A percentile compares a stretch with the other conserved stretches of the same genome.
These are phyloP conservation scores for Plenodomus biglobosus DNA, from an alignment of 2,329 filamentous ascomycete species.

Conservation along the genomic window DNA sequence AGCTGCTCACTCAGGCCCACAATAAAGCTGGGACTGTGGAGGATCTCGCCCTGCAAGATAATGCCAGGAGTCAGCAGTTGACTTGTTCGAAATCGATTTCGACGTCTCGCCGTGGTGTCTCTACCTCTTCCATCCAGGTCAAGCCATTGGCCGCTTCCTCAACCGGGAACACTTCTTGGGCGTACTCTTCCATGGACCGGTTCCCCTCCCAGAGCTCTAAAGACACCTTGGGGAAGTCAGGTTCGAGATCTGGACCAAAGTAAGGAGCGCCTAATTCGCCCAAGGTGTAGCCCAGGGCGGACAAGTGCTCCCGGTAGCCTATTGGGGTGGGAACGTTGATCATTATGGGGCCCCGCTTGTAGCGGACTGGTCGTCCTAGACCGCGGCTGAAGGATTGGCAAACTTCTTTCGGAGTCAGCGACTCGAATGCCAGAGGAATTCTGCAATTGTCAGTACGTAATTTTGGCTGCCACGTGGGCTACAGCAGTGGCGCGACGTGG, in stretches of 20 bases:
- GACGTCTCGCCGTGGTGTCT: slow-evolving; percentile 40
- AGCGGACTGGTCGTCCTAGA: slow-evolving; percentile 74
- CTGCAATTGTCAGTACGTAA: slow-evolving; percentile 49
- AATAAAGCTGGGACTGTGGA: slow-evolving; percentile 29
- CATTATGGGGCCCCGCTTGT: slow-evolving; percentile 76
- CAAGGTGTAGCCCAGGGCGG: slow-evolving; percentile 63
- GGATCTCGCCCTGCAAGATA: slow-evolving; percentile 34
- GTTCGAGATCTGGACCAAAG: slow-evolving; percentile 62
- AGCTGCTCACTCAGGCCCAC: slow-evolving; percentile 37
- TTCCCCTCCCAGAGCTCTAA: slow-evolving; percentile 88
- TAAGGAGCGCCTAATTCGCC: slow-evolving; percentile 62
- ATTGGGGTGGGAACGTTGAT: slow-evolving; percentile 82
- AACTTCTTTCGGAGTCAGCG: slow-evolving; percentile 78
- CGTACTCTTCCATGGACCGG: slow-evolving; percentile 89
- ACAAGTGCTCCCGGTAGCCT: slow-evolving; percentile 86
- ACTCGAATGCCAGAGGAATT: slow-evolving; percentile 88
- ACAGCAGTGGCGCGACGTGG: slow-evolving; percentile 1
- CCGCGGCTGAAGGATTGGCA: slow-evolving; percentile 79
- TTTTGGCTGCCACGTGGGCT: slow-evolving; percentile 18
- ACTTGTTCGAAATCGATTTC: slow-evolving; percentile 41
- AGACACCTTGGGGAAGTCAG: slow-evolving; percentile 69
- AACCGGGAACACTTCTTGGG: slow-evolving; percentile 86
- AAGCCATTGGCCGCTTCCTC: slow-evolving; percentile 93
- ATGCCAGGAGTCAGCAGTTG: slow-evolving; percentile 40
- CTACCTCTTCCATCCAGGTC: slow-evolving; percentile 78